Evolutionary conservation across 495 filamentous ascomycete species (phyloP).

Genomic region (Aspergillus ostianus): DNA sequence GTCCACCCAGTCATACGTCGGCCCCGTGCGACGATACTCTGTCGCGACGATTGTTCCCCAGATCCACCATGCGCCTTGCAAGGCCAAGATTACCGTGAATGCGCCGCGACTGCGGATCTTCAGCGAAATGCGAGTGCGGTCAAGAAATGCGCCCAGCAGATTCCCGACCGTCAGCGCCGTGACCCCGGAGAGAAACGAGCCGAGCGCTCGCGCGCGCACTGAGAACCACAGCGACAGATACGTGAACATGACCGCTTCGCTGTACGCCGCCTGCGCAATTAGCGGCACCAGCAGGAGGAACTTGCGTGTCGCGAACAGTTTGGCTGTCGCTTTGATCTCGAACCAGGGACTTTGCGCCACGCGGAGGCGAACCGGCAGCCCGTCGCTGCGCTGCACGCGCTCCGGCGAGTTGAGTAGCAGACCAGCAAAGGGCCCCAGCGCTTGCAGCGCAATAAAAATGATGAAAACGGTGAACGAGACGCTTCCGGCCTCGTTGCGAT

Average conservation of each 20-base stretch:
- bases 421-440: conserved; percentile 52
- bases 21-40: conserved; percentile 46
- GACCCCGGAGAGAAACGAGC: conserved; percentile 59
- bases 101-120: conserved; percentile 46
- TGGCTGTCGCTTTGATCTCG: conserved; percentile 52
- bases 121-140: conserved; percentile 46
- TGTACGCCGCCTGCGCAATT: conserved; percentile 60
- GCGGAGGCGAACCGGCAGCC: conserved; percentile 47
- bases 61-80: conserved; percentile 62
- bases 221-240: conserved; percentile 60
- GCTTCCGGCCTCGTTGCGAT: conserved; percentile 51
- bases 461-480: conserved; percentile 61
- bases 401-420: conserved; percentile 52
- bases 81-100: conserved; percentile 43
- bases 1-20: conserved; percentile 57
- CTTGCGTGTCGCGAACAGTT: conserved; percentile 49
- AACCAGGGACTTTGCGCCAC: conserved; percentile 45
- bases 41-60: conserved; percentile 59
- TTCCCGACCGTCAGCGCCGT: conserved; percentile 57
- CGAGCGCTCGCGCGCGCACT: conserved; percentile 60
- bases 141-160: conserved; percentile 55
- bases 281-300: conserved; percentile 59
- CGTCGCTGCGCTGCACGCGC: conserved; percentile 56
- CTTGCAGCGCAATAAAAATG: conserved; percentile 62
- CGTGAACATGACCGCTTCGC: conserved; percentile 62